Conservation (phyloP, 768 basidiomycete species). For the Phylloporus sp. region DNA sequence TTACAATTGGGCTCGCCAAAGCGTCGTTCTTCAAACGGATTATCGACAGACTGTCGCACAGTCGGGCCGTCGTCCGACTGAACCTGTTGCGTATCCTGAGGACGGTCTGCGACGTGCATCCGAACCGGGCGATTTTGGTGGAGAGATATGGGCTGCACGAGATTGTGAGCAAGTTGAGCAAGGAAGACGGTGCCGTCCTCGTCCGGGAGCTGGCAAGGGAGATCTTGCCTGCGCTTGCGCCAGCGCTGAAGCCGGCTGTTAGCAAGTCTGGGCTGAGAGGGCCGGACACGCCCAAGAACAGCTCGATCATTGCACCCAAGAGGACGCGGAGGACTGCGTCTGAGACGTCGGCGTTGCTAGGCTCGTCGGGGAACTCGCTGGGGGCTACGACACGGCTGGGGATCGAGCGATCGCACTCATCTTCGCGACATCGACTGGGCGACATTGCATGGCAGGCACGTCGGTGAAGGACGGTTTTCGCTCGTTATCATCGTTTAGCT, state of each 20-base stretch:
- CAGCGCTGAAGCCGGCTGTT: conserved; percentile 56
- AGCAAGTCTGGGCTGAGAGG: conserved; percentile 30
- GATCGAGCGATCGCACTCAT: conserved; percentile 33
- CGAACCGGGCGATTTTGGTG: conserved; percentile 76
- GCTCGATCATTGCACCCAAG: conserved; percentile 52
- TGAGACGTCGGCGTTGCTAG: conserved; percentile 46
- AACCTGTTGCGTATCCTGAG: conserved; percentile 83
- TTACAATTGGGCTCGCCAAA: conserved; percentile 75
- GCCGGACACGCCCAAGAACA: conserved; percentile 35
- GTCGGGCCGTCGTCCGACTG: conserved; percentile 81
- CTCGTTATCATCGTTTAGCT: conserved; percentile 11
- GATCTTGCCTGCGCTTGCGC: conserved; percentile 72
- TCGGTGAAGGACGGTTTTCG: conserved; percentile 20
- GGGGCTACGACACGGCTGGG: conserved; percentile 27
- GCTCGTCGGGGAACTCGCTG: conserved; percentile 14
- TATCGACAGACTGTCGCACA: conserved; percentile 70
- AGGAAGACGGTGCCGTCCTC: conserved; percentile 85
- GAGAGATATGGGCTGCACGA: conserved; percentile 77
- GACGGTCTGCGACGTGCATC: conserved; percentile 84
- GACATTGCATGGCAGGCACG: conserved; percentile 58
- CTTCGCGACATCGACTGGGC: conserved; percentile 50
- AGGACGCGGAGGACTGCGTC: conserved; percentile 65
- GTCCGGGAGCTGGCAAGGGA: conserved; percentile 86
- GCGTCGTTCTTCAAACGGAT: conserved; percentile 84
- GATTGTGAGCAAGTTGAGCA: conserved; percentile 74